Evolutionary conservation across 169 alveolate genomes (phyloP), one percentile per base, ranked within the genome.

Genomic region (Eimeria falciformis): DNA sequence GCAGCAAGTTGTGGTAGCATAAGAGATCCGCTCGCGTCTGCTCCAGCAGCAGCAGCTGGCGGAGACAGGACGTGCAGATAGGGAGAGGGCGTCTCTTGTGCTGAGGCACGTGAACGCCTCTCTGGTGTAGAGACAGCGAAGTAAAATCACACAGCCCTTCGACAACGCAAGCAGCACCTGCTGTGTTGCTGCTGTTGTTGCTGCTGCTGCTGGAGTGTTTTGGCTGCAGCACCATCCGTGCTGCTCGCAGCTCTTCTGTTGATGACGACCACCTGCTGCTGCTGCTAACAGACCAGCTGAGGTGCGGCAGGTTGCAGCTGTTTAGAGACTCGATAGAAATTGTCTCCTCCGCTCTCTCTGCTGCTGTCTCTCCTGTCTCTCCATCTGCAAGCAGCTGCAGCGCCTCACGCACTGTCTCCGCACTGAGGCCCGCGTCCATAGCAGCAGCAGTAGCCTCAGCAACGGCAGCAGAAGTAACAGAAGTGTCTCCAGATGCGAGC

Each of bases 1-100:
- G 50, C n/a, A 79, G 46, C 29, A 46, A 58, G 69, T 79, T 69
- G 68, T 58, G 68, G 88, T 79, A 79, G 53, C 88, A 79, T 14
- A 37, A 29, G 37, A 79, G 27, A 29, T 58, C 88, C 50, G 55
- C 88, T 2, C 88, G 88, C 25, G 56, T 23, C 23, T 50, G 88
- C 50, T 79, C 73, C 29, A 79, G 46, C 33, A 55, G 71, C 88
- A 79, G 29, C 37, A 79, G 55, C 73, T 79, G 88, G 9, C 25
- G n/a, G 29, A 58, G 14, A 25, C 88, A 50, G 21, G 25, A 12
- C 25, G 88, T 47, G 29, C 88, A 79, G 27, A 25, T 69, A 1
- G 23, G 56, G 5, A 71, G 11, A 23, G 84, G 62, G 3, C 33
- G 6, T 71, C 82, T 18, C 1, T 7, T 7, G 21, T 73, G 37